Evolutionary conservation across 2,329 filamentous ascomycete genomes (phyloP), one percentile per base, ranked within the genome.

Genomic region (Geosmithia morbida): DNA sequence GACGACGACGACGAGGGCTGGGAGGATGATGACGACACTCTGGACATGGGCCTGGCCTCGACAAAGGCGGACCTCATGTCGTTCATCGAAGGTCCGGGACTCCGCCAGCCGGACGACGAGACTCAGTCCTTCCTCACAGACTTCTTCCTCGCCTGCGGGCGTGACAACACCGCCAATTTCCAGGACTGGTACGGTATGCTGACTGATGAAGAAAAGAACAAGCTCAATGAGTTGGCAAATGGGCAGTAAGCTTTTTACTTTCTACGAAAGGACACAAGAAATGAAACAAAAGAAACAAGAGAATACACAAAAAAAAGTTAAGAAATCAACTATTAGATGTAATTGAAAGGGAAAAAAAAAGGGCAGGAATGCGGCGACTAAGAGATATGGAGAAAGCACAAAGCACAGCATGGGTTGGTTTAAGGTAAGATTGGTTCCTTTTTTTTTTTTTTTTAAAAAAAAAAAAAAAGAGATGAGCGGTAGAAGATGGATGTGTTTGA

Each of bases 61-160:
- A 82, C 77, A 41, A 85, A 85, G 62, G 71, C 76, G 18, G 85
- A 94, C 50, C 74, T 96, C 43, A 94, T 95, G 86, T 77, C 80
- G 1, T 87, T 77, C 57, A 75, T 79, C 20, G 81, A 81, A 43
- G 72, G 73, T 16, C 71, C 72, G 47, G 71, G 59, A 43, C 66
- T 67, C 55, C 78, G 88, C 47, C 78, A 83, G 57, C 77, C 82
- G 33, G 90, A 97, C 59, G 87, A 96, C 59, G 88, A 95, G 70
- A 95, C 89, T 7, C 87, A 94, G 61, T 77, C 75, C 3, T 95
- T 87, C 61, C 69, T 97, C 44, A 74, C 79, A 1, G 79, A 89
- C 14, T 96, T 94, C 67, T 96, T 96, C 66, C 61, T 81, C 45
- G 59, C 62, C 13, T 74, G 73, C 10, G 74, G 70, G 11, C 68